A percentile compares a stretch with the other conserved stretches of the same genome.
Evolutionary conservation across 2,329 filamentous ascomycete genomes (phyloP).

Genomic region (Claviceps sp.): DNA sequence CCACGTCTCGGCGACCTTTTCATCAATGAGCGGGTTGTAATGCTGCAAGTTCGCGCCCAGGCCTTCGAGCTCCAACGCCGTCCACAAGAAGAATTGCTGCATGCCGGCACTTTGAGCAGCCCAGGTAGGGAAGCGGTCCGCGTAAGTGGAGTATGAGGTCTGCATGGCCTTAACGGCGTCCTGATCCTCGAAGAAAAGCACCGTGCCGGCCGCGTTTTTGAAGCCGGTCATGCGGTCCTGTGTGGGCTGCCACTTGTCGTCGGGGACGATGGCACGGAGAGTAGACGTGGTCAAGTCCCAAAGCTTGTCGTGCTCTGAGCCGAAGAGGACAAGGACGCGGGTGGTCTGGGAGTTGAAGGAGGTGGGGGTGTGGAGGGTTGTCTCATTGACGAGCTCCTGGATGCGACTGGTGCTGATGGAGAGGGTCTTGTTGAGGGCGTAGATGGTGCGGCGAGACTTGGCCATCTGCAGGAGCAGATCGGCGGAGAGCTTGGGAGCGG

Average conservation of each 20-base stretch:
- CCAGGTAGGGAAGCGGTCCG: conserved; percentile 69
- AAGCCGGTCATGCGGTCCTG: conserved; percentile 38
- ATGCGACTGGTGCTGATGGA: conserved; percentile 38
- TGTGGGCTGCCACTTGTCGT: conserved; percentile 45
- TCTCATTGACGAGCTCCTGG: conserved; percentile 49
- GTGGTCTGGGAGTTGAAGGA: conserved; percentile 85
- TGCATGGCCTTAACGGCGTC: conserved; percentile 51
- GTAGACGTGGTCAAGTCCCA: conserved; percentile 59
- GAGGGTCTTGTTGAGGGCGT: conserved; percentile 52
- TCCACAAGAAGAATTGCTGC: conserved; percentile 67
- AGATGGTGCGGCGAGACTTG: conserved; percentile 56
- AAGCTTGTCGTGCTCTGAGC: conserved; percentile 72
- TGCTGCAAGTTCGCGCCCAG: conserved; percentile 85
- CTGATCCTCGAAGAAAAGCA: conserved; percentile 80
- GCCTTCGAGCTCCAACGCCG: conserved; percentile 68
- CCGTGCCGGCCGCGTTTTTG: conserved; percentile 61
- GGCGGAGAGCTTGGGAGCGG: conserved; percentile 31
- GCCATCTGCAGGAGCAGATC: conserved; percentile 48
- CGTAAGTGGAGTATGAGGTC: conserved; percentile 57
- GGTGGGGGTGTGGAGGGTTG: conserved; percentile 57
- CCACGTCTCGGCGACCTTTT: conserved; percentile 56
- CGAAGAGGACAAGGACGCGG: conserved; percentile 64
- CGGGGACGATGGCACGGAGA: conserved; percentile 44
- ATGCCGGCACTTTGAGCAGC: conserved; percentile 67
- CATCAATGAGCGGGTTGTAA: conserved; percentile 74